Evolutionary conservation across 257 asterid species (phyloP).

Genomic region (Anisodus tanguticus): DNA sequence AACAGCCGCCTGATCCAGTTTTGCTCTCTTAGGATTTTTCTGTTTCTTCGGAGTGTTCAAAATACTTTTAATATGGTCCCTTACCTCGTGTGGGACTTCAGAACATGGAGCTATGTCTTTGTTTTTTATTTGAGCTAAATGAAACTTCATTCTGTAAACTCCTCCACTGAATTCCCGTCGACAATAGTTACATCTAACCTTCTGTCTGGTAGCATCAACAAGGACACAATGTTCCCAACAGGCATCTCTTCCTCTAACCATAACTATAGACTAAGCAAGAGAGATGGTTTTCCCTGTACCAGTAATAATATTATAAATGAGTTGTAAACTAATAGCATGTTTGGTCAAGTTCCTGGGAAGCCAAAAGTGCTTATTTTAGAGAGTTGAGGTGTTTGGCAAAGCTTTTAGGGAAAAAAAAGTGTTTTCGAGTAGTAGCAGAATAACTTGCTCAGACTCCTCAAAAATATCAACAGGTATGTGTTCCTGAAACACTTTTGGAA

Average conservation of each 20-base stretch:
- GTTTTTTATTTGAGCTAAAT: slow-evolving; percentile 56
- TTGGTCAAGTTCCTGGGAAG: no score
- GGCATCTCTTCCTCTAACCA: slow-evolving; percentile 59
- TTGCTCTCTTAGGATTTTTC: slow-evolving; percentile 45
- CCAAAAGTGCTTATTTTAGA: no score
- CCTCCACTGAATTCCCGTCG: slow-evolving; percentile 58
- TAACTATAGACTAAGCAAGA: slow-evolving; percentile 18
- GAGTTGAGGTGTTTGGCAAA: no score
- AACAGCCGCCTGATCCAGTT: slow-evolving; percentile 40
- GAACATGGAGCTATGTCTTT: slow-evolving; percentile 53
- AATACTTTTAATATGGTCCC: slow-evolving; percentile 43
- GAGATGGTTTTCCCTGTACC: background rate
- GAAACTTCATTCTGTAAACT: slow-evolving; percentile 56
- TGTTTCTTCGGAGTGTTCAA: slow-evolving; percentile 48
- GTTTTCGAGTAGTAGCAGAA: no score
- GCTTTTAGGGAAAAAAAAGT: no score
- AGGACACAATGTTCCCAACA: slow-evolving; percentile 61
- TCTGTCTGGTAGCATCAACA: slow-evolving; percentile 54
- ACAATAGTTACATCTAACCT: slow-evolving; percentile 56
- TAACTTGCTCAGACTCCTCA: no score
- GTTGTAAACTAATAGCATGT: background rate
- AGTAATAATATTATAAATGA: background rate
- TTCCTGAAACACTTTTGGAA: no score
- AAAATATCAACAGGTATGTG: no score
- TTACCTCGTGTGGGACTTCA: slow-evolving; percentile 44